A percentile compares a stretch with the other conserved stretches of the same genome.
Evolutionary conservation across 495 filamentous ascomycete species (phyloP).

Genomic region (Xylaria curta): DNA sequence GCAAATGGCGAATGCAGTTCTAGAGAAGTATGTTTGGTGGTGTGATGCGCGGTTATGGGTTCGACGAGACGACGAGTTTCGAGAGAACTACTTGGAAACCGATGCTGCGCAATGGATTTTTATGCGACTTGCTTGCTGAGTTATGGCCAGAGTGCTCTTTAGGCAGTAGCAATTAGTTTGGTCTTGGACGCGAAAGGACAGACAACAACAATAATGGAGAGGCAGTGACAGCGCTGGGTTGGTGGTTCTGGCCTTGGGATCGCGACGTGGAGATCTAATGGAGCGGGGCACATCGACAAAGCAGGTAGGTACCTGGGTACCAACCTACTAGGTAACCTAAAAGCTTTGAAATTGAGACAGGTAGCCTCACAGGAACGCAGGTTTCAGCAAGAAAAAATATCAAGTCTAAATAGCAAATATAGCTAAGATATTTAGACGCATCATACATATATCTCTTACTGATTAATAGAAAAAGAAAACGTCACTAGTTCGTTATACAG

Average conservation of each 20-base stretch:
- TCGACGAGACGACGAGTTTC: neutral
- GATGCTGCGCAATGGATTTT: neutral
- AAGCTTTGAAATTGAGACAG: neutral
- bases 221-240: neutral
- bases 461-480: neutral
- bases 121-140: neutral
- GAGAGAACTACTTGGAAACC: neutral
- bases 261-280: slow-evolving; percentile 17
- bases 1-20: neutral
- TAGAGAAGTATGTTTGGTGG: neutral
- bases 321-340: neutral
- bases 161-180: slow-evolving; percentile 10
- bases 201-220: slow-evolving; percentile 20
- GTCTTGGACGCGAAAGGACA: slow-evolving; percentile 15
- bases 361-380: too few relatives aligned
- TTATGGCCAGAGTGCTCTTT: slow-evolving; percentile 6
- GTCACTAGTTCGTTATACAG: neutral
- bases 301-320: neutral
- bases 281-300: slow-evolving; percentile 15
- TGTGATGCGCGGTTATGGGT: neutral
- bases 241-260: slow-evolving; percentile 14
- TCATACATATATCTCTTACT: neutral
- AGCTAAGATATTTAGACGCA: neutral
- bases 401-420: neutral
- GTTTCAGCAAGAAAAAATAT: too few relatives aligned